phyloP scores from a whole-genome alignment of 495 filamentous ascomycete genomes.

The Pyronema omphalodes region DNA sequence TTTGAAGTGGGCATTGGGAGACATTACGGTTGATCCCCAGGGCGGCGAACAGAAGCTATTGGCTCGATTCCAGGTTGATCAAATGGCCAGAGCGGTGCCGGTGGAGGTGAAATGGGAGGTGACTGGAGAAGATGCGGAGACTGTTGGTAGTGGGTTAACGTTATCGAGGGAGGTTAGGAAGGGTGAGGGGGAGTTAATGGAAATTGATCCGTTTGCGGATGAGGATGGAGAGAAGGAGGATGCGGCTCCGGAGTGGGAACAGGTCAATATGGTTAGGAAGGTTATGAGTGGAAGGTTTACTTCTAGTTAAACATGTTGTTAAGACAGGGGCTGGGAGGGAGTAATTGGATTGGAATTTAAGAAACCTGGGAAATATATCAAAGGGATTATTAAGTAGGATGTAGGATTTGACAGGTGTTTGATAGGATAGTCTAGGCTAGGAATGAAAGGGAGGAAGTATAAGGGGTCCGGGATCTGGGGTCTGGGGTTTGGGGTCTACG shows the following conservation, averaged over 20 bases:
- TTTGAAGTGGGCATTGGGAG: conserved; percentile 77
- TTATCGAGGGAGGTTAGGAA: conserved; percentile 26
- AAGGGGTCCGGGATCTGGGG: too few species aligned
- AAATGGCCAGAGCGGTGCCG: conserved; percentile 52
- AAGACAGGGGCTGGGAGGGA: too few species aligned
- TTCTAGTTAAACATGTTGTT: conserved; percentile 31
- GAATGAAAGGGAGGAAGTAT: too few species aligned
- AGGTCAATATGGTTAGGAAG: conserved; percentile 52
- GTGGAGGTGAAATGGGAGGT: conserved; percentile 29
- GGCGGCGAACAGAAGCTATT: conserved; percentile 24
- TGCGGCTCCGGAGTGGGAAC: conserved; percentile 43
- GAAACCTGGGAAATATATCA: too few species aligned
- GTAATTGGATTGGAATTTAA: too few species aligned
- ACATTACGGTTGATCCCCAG: conserved; percentile 47
- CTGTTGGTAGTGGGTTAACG: conserved; percentile 41
- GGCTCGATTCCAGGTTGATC: conserved; percentile 42
- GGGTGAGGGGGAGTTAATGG: background rate
- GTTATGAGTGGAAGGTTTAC: conserved; percentile 65
- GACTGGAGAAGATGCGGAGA: conserved; percentile 30
- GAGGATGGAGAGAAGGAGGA: conserved; percentile 28
- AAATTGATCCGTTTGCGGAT: conserved; percentile 50
- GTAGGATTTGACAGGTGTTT: too few species aligned
- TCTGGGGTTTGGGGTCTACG: too few species aligned
- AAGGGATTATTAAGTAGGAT: too few species aligned
- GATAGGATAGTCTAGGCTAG: too few species aligned